A percentile compares a stretch with the other conserved stretches of the same genome.
Conservation (phyloP, 805 yeast species). For the Dipodascus geniculatus region DNA sequence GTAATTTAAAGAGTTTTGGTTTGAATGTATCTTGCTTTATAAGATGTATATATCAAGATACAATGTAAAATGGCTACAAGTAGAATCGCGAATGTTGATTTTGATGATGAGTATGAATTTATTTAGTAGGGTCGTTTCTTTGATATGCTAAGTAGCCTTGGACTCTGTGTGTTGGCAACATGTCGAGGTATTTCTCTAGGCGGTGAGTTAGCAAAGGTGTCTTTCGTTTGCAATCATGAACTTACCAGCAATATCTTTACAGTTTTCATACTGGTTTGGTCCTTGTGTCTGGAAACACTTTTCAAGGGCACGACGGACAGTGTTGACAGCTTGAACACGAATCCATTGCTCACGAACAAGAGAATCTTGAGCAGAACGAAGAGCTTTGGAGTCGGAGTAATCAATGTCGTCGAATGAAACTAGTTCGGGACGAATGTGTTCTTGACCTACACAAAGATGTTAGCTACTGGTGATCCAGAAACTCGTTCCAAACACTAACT, state of each 20-base stretch:
- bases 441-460: slow-evolving; percentile 13
- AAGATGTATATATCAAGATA: too few species aligned
- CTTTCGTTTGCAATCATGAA: not conserved
- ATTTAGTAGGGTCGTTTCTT: slow-evolving; percentile 76
- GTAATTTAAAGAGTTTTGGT: too few species aligned
- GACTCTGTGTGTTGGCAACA: slow-evolving; percentile 58
- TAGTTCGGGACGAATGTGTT: slow-evolving; percentile 39
- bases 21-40: too few species aligned
- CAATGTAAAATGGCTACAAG: too few species aligned
- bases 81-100: not conserved
- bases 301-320: slow-evolving; percentile 62
- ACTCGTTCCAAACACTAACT: not conserved
- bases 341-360: slow-evolving; percentile 73
- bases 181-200: slow-evolving; percentile 42
- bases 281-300: slow-evolving; percentile 54
- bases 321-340: slow-evolving; percentile 52
- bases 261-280: slow-evolving; percentile 64
- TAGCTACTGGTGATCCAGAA: not conserved
- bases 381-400: slow-evolving; percentile 51
- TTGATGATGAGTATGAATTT: slow-evolving; percentile 10
- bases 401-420: slow-evolving; percentile 79
- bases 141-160: slow-evolving; percentile 77
- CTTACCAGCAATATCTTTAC: slow-evolving; percentile 66
- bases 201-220: not conserved
- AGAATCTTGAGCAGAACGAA: slow-evolving; percentile 64